These are phyloP conservation scores for Theileria equi DNA, from an alignment of 169 alveolate genomes.

Conservation along the genomic window DNA sequence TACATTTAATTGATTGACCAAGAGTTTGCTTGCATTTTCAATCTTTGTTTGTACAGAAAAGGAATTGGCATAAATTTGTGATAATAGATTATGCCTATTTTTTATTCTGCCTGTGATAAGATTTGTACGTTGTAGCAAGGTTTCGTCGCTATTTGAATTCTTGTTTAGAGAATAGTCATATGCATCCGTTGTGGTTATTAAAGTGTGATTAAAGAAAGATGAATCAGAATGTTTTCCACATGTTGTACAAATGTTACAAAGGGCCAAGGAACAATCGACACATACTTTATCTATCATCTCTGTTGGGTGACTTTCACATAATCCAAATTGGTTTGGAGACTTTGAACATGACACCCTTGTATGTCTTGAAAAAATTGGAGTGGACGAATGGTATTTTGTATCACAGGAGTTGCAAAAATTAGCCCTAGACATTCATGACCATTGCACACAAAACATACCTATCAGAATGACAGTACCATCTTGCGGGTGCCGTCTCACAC, in stretches of 20 bases:
- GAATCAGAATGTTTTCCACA: slow-evolving; percentile 84
- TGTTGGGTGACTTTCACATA: slow-evolving; percentile 83
- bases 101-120: slow-evolving; percentile 67
- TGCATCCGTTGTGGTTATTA: slow-evolving; percentile 85
- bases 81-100: slow-evolving; percentile 75
- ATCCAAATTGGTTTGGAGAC: slow-evolving; percentile 87
- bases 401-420: slow-evolving; percentile 86
- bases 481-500: slow-evolving; percentile 75
- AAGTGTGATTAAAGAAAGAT: slow-evolving; percentile 80
- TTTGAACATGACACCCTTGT: slow-evolving; percentile 80
- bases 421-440: slow-evolving; percentile 49
- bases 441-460: slow-evolving; percentile 16
- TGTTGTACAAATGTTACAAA: slow-evolving; percentile 83
- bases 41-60: slow-evolving; percentile 76
- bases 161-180: slow-evolving; percentile 74
- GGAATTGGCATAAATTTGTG: slow-evolving; percentile 81
- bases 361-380: slow-evolving; percentile 80
- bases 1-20: slow-evolving; percentile 69
- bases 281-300: slow-evolving; percentile 86
- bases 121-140: slow-evolving; percentile 66
- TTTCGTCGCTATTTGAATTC: slow-evolving; percentile 76
- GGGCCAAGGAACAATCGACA: slow-evolving; percentile 76
- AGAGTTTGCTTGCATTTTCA: slow-evolving; percentile 73
- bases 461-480: slow-evolving; percentile 80
- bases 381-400: slow-evolving; percentile 77